Percentiles rank a stretch among this genome's conserved stretches.
phyloP scores from a whole-genome alignment of 164 flowering plant genomes.

The Tetracentron sinense region DNA sequence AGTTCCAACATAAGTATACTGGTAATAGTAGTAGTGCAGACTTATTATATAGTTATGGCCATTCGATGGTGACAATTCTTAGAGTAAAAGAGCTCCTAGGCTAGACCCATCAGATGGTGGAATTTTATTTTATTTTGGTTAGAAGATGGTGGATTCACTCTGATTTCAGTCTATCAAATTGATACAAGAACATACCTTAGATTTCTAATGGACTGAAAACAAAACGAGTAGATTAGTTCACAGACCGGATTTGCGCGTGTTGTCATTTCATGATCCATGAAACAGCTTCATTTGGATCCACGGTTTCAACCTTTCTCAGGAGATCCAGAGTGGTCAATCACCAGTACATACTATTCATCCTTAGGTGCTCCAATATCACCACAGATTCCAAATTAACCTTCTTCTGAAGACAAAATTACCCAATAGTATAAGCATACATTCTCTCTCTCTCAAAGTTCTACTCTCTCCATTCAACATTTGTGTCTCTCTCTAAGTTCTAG shows the following conservation, averaged over 20 bases:
- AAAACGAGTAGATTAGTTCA: conserved; percentile 8
- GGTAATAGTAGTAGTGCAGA: too few relatives aligned
- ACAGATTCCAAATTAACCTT: conserved; percentile 75
- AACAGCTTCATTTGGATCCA: conserved; percentile 64
- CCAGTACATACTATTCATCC: conserved; percentile 93
- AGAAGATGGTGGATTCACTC: neutral
- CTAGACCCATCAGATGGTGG: neutral
- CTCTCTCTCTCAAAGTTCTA: too few relatives aligned
- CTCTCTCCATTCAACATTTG: too few relatives aligned
- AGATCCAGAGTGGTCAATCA: conserved; percentile 82
- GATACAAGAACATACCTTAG: neutral
- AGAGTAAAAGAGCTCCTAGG: neutral
- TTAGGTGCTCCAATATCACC: conserved; percentile 81
- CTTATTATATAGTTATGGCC: too few relatives aligned
- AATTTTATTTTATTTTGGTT: too few relatives aligned
- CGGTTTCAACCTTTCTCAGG: conserved; percentile 56
- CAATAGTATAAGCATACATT: neutral
- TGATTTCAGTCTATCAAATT: neutral
- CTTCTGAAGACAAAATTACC: conserved; percentile 32
- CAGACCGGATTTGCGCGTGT: conserved; percentile 79
- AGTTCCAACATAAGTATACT: too few relatives aligned
- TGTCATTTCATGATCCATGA: conserved; percentile 86
- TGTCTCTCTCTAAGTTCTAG: too few relatives aligned
- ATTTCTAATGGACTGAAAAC: neutral
- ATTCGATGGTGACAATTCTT: too few relatives aligned